These are phyloP conservation scores for Balansia obtecta DNA, from an alignment of 2,329 filamentous ascomycete species.

Conservation along the genomic window DNA sequence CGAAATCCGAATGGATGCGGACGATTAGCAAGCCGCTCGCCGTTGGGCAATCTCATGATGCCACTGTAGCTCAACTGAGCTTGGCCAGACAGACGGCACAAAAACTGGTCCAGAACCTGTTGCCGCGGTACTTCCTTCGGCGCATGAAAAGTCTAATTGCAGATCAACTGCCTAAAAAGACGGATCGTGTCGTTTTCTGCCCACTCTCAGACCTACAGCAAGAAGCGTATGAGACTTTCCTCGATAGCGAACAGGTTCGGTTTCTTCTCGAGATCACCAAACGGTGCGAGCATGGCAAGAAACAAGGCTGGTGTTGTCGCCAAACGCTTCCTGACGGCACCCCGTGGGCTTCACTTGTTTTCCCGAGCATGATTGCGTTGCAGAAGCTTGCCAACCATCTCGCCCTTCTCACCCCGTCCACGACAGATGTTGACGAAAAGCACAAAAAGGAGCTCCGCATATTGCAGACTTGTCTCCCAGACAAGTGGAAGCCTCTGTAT, in stretches of 20 bases:
- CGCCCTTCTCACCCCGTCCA: conserved; percentile 67
- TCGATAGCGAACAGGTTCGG: conserved; percentile 55
- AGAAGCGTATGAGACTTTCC: conserved; percentile 69
- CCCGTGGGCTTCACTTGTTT: conserved; percentile 66
- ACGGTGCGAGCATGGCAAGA: conserved; percentile 52
- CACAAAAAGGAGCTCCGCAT: conserved; percentile 65
- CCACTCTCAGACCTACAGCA: conserved; percentile 72
- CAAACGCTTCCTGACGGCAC: conserved; percentile 45
- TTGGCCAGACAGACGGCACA: conserved; percentile 69
- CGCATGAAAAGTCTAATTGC: conserved; percentile 90
- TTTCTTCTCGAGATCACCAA: conserved; percentile 57
- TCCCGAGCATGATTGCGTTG: conserved; percentile 69
- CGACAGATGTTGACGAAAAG: conserved; percentile 53
- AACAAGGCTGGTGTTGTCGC: conserved; percentile 70
- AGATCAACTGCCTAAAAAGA: conserved; percentile 87
- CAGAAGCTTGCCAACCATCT: conserved; percentile 89
- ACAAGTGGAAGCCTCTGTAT: conserved; percentile 64
- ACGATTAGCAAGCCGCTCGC: conserved; percentile 70
- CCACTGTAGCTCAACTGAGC: conserved; percentile 71
- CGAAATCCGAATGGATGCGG: conserved; percentile 61
- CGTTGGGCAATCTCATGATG: conserved; percentile 84
- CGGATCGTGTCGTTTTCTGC: conserved; percentile 88
- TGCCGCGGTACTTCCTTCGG: conserved; percentile 82
- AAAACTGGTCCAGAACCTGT: conserved; percentile 66
- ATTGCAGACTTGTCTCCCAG: conserved; percentile 62